Evolutionary conservation across 768 basidiomycete genomes (phyloP).

Genomic region (Dentipellis sp.): DNA sequence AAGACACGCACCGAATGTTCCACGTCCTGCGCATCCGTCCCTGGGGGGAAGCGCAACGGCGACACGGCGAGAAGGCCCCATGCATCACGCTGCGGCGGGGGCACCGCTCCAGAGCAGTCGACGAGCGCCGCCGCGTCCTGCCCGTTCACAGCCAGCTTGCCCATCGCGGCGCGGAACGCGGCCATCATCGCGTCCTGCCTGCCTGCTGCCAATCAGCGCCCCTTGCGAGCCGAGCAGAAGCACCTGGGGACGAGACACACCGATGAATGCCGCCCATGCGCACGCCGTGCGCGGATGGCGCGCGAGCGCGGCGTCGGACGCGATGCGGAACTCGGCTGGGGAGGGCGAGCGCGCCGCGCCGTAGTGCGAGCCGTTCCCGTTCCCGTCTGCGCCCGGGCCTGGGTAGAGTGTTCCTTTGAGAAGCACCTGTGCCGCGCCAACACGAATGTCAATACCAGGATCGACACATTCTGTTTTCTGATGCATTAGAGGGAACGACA

Average conservation of each 20-base stretch:
- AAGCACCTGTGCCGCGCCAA: background rate
- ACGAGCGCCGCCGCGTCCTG: slow-evolving; percentile 19
- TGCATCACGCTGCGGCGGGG: slow-evolving; percentile 16
- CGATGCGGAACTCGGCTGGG: slow-evolving; percentile 32
- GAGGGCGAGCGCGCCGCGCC: slow-evolving; percentile 33
- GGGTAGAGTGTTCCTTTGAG: background rate
- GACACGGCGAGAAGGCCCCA: slow-evolving; percentile 16
- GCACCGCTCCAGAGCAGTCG: slow-evolving; percentile 39
- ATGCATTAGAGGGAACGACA: slow-evolving; percentile 17
- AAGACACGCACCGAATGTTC: slow-evolving; percentile 5
- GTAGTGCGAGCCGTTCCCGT: slow-evolving; percentile 20
- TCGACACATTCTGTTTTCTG: slow-evolving; percentile 16
- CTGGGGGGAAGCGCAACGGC: slow-evolving; percentile 23
- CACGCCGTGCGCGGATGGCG: slow-evolving; percentile 14
- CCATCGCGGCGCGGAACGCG: background rate
- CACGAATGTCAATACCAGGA: slow-evolving; percentile 19
- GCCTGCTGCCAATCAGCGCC: background rate
- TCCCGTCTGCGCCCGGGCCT: slow-evolving; percentile 17
- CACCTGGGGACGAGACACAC: background rate
- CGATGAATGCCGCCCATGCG: slow-evolving; percentile 35
- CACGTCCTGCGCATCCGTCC: slow-evolving; percentile 15
- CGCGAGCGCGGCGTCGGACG: slow-evolving; percentile 29
- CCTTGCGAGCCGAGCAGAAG: background rate
- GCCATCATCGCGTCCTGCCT: background rate
- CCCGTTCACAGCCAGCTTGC: background rate